phyloP scores from a whole-genome alignment of 345 rosid species.

The Anastatica hierochuntica region DNA sequence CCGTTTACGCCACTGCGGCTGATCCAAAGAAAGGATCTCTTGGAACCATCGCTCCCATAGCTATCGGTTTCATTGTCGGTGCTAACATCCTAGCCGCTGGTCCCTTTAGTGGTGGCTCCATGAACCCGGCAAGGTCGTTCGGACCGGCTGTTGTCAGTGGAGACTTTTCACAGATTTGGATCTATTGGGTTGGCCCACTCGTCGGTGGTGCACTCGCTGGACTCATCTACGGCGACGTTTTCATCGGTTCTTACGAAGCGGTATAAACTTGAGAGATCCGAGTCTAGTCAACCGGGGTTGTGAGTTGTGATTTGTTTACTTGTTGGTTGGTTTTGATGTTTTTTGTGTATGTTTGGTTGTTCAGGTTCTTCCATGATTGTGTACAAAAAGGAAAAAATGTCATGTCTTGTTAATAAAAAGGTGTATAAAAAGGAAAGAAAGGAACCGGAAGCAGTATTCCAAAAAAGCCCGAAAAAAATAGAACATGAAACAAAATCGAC shows the following conservation, averaged over 20 bases:
- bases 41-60: slow-evolving; percentile 70
- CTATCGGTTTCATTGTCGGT: slow-evolving; percentile 83
- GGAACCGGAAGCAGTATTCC: no score
- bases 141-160: slow-evolving; percentile 83
- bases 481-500: no score
- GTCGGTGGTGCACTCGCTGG: slow-evolving; percentile 82
- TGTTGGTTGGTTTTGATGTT: slow-evolving; percentile 14
- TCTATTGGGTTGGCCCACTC: slow-evolving; percentile 80
- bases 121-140: slow-evolving; percentile 92
- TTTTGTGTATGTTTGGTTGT: slow-evolving; percentile 23
- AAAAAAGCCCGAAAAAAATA: no score
- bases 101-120: slow-evolving; percentile 87
- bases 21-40: slow-evolving; percentile 78
- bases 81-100: slow-evolving; percentile 93
- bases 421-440: no score
- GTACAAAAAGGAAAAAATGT: slow-evolving; percentile 16
- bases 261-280: slow-evolving; percentile 28
- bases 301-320: not conserved
- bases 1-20: slow-evolving; percentile 79
- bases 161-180: slow-evolving; percentile 56
- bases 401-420: slow-evolving; percentile 63
- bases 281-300: not conserved
- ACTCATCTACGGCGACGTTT: slow-evolving; percentile 61
- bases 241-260: slow-evolving; percentile 47
- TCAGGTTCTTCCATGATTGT: slow-evolving; percentile 35